These are phyloP conservation scores for Plasmodium vivax DNA, from an alignment of 169 alveolate genomes.

Conservation along the genomic window DNA sequence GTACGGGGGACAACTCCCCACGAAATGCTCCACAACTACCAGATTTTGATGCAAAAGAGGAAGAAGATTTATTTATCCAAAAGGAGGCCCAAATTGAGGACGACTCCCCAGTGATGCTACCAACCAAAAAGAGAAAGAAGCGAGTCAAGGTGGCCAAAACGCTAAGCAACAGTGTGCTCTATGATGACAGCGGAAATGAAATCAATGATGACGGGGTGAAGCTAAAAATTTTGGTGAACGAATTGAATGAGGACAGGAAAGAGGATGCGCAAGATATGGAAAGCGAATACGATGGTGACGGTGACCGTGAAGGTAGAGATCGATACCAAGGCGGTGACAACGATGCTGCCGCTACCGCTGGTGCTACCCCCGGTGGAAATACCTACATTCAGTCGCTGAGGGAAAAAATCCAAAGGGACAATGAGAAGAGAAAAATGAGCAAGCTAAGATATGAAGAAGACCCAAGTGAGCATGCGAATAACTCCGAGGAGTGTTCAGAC, in stretches of 20 bases:
- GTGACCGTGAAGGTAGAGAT: background rate
- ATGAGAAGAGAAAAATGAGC: conserved; percentile 31
- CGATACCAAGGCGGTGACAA: background rate
- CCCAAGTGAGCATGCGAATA: background rate
- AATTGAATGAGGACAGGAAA: conserved; percentile 19
- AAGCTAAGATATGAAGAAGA: conserved; percentile 23
- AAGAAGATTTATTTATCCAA: conserved; percentile 33
- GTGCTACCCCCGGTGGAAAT: background rate
- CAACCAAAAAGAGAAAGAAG: conserved; percentile 50
- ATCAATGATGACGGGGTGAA: conserved; percentile 45
- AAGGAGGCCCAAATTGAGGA: conserved; percentile 39
- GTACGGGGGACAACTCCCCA: background rate
- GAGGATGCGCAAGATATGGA: background rate
- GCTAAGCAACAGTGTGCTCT: conserved; percentile 37
- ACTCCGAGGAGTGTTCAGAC: background rate
- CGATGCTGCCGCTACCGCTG: background rate
- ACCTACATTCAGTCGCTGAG: conserved; percentile 35
- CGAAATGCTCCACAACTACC: background rate
- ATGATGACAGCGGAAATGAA: conserved; percentile 70
- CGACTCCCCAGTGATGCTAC: conserved; percentile 19
- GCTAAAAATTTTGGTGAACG: conserved; percentile 49
- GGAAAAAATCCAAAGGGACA: conserved; percentile 39
- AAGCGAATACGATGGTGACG: background rate
- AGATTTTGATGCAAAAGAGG: background rate
- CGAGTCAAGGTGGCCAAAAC: conserved; percentile 60